Base-by-base conservation (phyloP, 202 grass and related monocot species). In the Dendrocalamus latiflorus region DNA sequence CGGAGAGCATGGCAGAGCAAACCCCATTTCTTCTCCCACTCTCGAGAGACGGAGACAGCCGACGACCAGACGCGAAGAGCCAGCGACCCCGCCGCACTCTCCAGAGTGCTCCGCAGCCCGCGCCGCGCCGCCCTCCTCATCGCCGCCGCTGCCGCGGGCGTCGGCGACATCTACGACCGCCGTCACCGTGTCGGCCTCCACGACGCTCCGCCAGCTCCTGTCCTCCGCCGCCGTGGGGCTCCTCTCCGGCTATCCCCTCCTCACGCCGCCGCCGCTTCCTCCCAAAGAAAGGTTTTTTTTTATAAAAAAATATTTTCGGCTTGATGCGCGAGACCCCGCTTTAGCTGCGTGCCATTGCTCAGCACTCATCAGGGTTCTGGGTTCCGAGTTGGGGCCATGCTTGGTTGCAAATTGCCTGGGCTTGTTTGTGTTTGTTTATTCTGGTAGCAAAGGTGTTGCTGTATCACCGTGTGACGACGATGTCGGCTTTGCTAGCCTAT, bases 31-130 rank as follows among this genome's bases (percentile, higher is more conserved):
- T 44, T 48, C 14, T 49, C 7, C 51, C 8, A 1, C 7, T n/a
- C 8, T n/a, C 51, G 18, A 3, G 20, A 54, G 2, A 9, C 17
- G 5, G 49, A 4, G 45, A 33, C 3, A 30, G 3, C 33, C 33
- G 4, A 4, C 33, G 33, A 4, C 33, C 33, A 33, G 33, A 33
- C 33, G 33, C 33, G 33, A 33, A 33, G 4, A 4, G 33, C 33
- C 33, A 33, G 33, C 33, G 33, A 33, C 0, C 33, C 33, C 33
- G 33, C 33, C 3, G 33, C 33, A 33, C 9, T 11, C 68, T 69
- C 68, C 51, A 63, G 84, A 69, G 83, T 90, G 79, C 55, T 80
- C 74, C n/a, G n/a, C n/a, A n/a, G n/a, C n/a, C 68, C 61, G 60
- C 78, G 79, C 67, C 67, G 79, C 51, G 50, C 44, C 61, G 74